Evolutionary conservation across 2,329 filamentous ascomycete species (phyloP).

Genomic region (Bipolaris cookei): DNA sequence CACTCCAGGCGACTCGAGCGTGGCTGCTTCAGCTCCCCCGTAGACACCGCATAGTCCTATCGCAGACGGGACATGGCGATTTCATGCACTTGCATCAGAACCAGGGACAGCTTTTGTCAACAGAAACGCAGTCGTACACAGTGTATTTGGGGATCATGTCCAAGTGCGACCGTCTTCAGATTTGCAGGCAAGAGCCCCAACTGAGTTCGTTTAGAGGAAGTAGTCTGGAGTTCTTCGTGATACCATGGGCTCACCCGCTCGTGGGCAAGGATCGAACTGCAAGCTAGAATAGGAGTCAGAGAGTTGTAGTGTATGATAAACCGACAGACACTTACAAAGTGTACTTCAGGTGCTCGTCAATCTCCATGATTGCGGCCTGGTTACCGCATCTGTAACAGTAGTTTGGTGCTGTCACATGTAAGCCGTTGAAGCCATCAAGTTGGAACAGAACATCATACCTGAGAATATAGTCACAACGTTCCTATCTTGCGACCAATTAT

Average conservation of each 20-base stretch:
- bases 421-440: slow-evolving; percentile 24
- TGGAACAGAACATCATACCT: slow-evolving; percentile 47
- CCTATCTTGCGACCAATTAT: slow-evolving; percentile 98
- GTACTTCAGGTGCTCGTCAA: slow-evolving; percentile 98
- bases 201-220: slow-evolving; percentile 72
- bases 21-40: slow-evolving; percentile 13
- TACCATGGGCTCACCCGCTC: slow-evolving; percentile 98
- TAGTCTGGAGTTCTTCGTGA: slow-evolving; percentile 95
- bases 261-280: slow-evolving; percentile 98
- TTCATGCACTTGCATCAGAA: slow-evolving; percentile 7
- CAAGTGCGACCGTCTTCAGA: slow-evolving; percentile 18
- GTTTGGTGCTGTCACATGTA: slow-evolving; percentile 56
- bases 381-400: slow-evolving; percentile 99
- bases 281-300: slow-evolving; percentile 66
- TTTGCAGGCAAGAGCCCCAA: slow-evolving; percentile 30
- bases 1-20: slow-evolving; percentile 11
- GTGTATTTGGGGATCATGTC: slow-evolving; percentile 14
- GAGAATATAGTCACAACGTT: slow-evolving; percentile 99
- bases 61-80: slow-evolving; percentile 3
- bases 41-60: slow-evolving; percentile 8
- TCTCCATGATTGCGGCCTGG: slow-evolving; percentile 99
- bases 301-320: not conserved
- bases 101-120: slow-evolving; percentile 7
- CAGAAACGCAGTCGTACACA: slow-evolving; percentile 17
- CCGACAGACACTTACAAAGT: slow-evolving; percentile 81